A percentile compares a stretch with the other conserved stretches of the same genome.
phyloP scores from a whole-genome alignment of 2,329 filamentous ascomycete genomes.

The Colletotrichum truncatum region DNA sequence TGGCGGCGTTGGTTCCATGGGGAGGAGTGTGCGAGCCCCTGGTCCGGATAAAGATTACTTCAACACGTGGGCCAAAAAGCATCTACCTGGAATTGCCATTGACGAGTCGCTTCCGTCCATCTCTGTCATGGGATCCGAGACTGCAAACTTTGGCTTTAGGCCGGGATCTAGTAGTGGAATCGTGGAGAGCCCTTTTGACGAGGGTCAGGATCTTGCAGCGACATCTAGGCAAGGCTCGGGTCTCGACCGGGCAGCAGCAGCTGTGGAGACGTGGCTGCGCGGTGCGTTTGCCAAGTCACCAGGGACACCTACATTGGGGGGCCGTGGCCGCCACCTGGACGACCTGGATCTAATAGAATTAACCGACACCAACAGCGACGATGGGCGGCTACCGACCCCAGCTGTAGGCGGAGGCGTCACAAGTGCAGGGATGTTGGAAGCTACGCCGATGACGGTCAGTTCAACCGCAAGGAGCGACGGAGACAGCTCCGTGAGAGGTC shows the following conservation, averaged over 20 bases:
- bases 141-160: slow-evolving; percentile 64
- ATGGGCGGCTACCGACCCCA: slow-evolving; percentile 48
- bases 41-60: slow-evolving; percentile 87
- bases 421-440: slow-evolving; percentile 41
- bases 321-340: slow-evolving; percentile 47
- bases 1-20: slow-evolving; percentile 87
- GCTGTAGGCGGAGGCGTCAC: slow-evolving; percentile 6
- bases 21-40: slow-evolving; percentile 73
- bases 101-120: slow-evolving; percentile 72
- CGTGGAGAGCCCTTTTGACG: slow-evolving; percentile 61
- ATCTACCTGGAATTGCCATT: slow-evolving; percentile 81
- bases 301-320: slow-evolving; percentile 56
- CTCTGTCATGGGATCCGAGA: slow-evolving; percentile 70
- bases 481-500: slow-evolving; percentile 46
- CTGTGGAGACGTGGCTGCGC: slow-evolving; percentile 90
- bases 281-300: slow-evolving; percentile 77
- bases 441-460: slow-evolving; percentile 38
- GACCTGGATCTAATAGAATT: slow-evolving; percentile 77
- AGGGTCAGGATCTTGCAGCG: slow-evolving; percentile 53
- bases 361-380: slow-evolving; percentile 68
- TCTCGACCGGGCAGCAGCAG: slow-evolving; percentile 85
- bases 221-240: slow-evolving; percentile 58
- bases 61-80: slow-evolving; percentile 84
- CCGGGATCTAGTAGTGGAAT: slow-evolving; percentile 49
- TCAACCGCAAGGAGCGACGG: slow-evolving; percentile 50